Conservation (phyloP, 192 early-diverging fungal species). For the Backusella psychrophila region DNA sequence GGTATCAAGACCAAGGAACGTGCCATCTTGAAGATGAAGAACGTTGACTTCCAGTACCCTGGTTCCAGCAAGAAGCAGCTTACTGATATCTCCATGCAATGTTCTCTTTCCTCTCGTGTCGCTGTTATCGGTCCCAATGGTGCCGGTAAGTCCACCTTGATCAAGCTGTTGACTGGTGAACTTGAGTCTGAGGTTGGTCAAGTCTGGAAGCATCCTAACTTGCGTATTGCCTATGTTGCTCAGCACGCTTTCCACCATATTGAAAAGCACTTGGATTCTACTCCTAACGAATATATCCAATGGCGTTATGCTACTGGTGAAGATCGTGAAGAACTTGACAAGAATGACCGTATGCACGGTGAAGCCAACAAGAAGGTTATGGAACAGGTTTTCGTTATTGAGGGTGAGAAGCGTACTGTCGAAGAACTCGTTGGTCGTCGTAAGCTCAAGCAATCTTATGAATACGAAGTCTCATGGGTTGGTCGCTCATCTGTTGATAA, state of each 20-base stretch:
- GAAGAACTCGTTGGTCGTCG: conserved; percentile 66
- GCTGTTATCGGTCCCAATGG: conserved; percentile 80
- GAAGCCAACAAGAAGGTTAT: conserved; percentile 64
- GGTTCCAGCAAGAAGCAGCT: conserved; percentile 58
- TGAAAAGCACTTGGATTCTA: conserved; percentile 78
- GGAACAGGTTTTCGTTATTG: conserved; percentile 48
- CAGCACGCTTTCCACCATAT: conserved; percentile 90
- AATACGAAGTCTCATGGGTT: conserved; percentile 81
- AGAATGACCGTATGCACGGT: conserved; percentile 65
- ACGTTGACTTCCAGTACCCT: conserved; percentile 72
- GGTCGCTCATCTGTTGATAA: conserved; percentile 62
- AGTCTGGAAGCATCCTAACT: conserved; percentile 83
- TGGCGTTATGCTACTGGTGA: conserved; percentile 82
- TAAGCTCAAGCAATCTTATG: conserved; percentile 78
- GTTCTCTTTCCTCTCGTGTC: conserved; percentile 75
- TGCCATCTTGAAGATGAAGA: conserved; percentile 76
- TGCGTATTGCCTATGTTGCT: conserved; percentile 85
- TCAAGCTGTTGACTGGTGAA: conserved; percentile 79
- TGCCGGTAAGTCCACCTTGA: conserved; percentile 69
- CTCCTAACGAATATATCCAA: conserved; percentile 83
- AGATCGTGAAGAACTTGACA: conserved; percentile 74
- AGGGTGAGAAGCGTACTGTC: conserved; percentile 64
- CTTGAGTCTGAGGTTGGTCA: conserved; percentile 66
- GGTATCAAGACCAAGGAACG: conserved; percentile 76
- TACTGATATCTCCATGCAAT: conserved; percentile 56